These are phyloP conservation scores for Talaromyces proteolyticus DNA, from an alignment of 495 filamentous ascomycete genomes.

Conservation along the genomic window DNA sequence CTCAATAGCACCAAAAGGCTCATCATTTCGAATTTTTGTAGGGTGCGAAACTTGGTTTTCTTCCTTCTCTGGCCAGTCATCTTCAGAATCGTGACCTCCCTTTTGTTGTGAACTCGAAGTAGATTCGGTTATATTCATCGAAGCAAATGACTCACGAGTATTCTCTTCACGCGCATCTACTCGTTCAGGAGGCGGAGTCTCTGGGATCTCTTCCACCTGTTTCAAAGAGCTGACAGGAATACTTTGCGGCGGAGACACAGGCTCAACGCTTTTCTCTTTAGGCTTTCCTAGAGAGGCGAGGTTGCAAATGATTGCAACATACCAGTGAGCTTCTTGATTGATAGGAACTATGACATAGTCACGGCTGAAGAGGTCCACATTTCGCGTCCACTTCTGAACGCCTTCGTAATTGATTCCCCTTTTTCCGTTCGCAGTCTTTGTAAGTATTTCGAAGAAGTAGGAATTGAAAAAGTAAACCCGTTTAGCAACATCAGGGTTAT, in stretches of 20 bases:
- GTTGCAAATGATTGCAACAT: conserved; percentile 94
- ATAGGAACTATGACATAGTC: conserved; percentile 91
- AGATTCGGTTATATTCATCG: conserved; percentile 15
- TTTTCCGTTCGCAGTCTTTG: conserved; percentile 46
- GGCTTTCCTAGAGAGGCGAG: conserved; percentile 45
- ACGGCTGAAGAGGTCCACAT: conserved; percentile 75
- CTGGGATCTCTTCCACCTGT: conserved; percentile 26
- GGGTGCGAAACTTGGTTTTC: conserved; percentile 13
- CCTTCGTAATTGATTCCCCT: conserved; percentile 69
- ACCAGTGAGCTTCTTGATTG: conserved; percentile 87
- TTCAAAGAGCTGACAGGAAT: conserved; percentile 5
- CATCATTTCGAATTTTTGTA: conserved; percentile 9
- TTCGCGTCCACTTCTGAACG: conserved; percentile 85
- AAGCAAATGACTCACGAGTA: conserved; percentile 17
- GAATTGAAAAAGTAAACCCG: conserved; percentile 85
- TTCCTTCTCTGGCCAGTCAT: conserved; percentile 22
- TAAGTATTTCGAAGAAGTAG: conserved; percentile 80
- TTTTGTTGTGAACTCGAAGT: conserved; percentile 1
- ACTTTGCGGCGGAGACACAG: conserved; percentile 6
- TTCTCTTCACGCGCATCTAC: conserved; percentile 10
- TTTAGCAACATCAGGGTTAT: conserved; percentile 49
- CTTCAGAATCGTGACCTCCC: conserved; percentile 1
- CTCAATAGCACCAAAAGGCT: neutral
- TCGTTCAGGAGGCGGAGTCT: conserved; percentile 23
- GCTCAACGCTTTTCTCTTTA: conserved; percentile 10